Percentiles rank a stretch among this genome's conserved stretches.
Conservation (phyloP, 306 rosid species). For the Myrica gale region DNA sequence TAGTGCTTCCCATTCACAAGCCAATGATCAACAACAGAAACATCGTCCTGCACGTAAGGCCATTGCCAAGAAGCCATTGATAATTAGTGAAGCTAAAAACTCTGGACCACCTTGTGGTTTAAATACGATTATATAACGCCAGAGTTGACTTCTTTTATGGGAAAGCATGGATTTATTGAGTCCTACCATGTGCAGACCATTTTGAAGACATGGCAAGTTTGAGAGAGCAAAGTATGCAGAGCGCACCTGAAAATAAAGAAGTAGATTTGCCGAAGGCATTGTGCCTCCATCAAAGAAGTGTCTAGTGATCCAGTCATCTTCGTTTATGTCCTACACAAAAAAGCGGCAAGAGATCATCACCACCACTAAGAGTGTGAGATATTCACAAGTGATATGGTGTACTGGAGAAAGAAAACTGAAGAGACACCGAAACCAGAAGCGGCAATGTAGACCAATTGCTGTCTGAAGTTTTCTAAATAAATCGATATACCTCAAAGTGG, state of each 20-base stretch:
- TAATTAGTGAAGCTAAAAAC: not conserved
- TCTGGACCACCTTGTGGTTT: conserved; percentile 1
- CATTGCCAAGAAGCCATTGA: conserved; percentile 14
- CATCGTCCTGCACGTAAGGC: conserved; percentile 59
- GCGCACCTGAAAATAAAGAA: conserved; percentile 83
- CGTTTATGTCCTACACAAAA: conserved; percentile 61
- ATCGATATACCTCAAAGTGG: conserved; percentile 75
- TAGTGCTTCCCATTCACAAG: conserved; percentile 85
- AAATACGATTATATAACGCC: not conserved
- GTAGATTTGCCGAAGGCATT: conserved; percentile 91
- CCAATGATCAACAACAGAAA: conserved; percentile 77
- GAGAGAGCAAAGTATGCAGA: conserved; percentile 4
- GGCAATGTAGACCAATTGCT: not conserved
- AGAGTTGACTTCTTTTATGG: not conserved
- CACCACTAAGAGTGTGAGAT: conserved; percentile 1
- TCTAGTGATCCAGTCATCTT: conserved; percentile 90
- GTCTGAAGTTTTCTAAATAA: not conserved
- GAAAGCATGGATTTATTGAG: not conserved
- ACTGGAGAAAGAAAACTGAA: conserved; percentile 4
- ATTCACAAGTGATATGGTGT: not conserved
- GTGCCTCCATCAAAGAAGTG: conserved; percentile 90
- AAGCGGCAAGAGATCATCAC: not conserved
- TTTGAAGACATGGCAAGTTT: not conserved
- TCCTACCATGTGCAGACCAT: not conserved
- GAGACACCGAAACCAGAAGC: conserved; percentile 17